Base-by-base conservation (phyloP, 1,139 yeast genomes). In the Yamadazyma kanchanaburiensis region DNA sequence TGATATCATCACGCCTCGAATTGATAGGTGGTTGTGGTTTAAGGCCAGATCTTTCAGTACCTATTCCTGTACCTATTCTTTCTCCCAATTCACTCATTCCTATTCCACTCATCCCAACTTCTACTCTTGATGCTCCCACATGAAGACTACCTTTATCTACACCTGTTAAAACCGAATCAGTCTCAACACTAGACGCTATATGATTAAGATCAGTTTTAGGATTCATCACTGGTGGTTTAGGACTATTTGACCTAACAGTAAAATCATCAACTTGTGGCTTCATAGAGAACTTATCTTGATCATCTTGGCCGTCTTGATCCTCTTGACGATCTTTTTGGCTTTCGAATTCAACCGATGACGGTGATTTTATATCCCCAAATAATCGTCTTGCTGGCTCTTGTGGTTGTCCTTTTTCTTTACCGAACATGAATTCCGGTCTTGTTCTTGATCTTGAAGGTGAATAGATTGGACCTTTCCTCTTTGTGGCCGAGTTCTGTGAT, bases 111-210 rank as follows among this genome's bases (percentile, higher is more conserved):
- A 33, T 15, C 12, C 38, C 45, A 4, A 40, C 32, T 2, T 35
- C 45, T 12, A 39, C 25, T 23, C 45, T 24, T 7, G 46, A 38
- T 2, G 45, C 32, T 2, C 42, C 44, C n/a, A 39, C 46, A 15
- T 42, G 43, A n/a, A 42, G 25, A 26, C 48, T 42, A 6, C 44
- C 40, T 19, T 42, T 40, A 22, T 37, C 44, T 5, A 39, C 43
- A 3, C 37, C 40, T 10, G 42, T 39, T 4, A 42, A 31, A 9
- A 43, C 33, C 0, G 46, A 40, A n/a, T 45, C 48, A 11, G 37
- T 39, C 10, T 42, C 48, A 4, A 43, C 43, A 25, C 46, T 43
- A 6, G 44, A 38, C 4, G 46, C 46, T 7, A 40, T 24, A 24
- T 43, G 39, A 15, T 30, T 35, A 30, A 18, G 34, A 26, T 30